Evolutionary conservation across 768 basidiomycete genomes (phyloP), one percentile per base, ranked within the genome.

Genomic region (Termitomyces sp.): DNA sequence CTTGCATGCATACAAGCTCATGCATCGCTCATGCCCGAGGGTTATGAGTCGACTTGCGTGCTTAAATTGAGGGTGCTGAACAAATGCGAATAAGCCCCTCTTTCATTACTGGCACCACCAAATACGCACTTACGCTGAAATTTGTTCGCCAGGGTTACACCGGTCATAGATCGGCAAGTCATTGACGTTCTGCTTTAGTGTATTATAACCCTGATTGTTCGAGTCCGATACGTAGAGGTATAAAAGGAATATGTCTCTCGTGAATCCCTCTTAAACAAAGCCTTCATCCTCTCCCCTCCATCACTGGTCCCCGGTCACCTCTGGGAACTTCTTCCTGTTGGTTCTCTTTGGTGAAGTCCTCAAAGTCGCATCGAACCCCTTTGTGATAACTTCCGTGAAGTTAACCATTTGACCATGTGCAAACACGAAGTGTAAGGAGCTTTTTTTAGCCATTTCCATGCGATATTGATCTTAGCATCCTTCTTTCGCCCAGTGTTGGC

Each of bases 351-450:
- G 46, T n/a, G 39, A 27, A 55, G 13, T 44, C 51, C 37, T 10
- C 34, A 33, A n/a, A 40, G 44, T 24, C 48, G 4, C 10, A 47
- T 34, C 40, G 34, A 26, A n/a, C 13, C 6, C 49, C 26, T 24
- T 13, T 20, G 32, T 49, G 22, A 33, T 14, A 18, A 49, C 54
- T 52, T 56, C 30, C 33, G 49, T 22, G 36, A 37, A 24, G 34
- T 44, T n/a, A 20, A 46, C 27, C 46, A 76, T 76, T 44, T n/a
- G 18, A 46, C 27, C 46, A 76, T 76, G 74, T 76, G 74, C 67
- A 69, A 69, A 54, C 72, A 76, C 65, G 71, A 74, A 68, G 69
- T 76, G 74, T 76, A 56, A 62, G 73, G 50, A 24, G 22, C n/a
- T n/a, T n/a, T 32, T 49, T 24, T 30, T 33, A 39, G 30, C 27